Conservation (phyloP, 441 rosid genomes). For the Populus hybrid region DNA sequence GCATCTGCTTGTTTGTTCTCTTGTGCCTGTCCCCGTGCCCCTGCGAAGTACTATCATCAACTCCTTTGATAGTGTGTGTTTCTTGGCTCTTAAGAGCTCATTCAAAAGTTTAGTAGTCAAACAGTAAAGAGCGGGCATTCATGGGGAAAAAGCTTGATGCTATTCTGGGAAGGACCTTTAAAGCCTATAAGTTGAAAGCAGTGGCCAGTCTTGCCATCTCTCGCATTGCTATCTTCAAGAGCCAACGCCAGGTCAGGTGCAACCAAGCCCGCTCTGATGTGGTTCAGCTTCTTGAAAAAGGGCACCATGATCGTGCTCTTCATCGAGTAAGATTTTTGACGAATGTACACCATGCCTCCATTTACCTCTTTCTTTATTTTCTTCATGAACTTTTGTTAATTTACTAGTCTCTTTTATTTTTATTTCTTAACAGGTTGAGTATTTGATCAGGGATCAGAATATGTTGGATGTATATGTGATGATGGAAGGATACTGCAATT, state of each 20-base stretch:
- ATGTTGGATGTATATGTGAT: slow-evolving; percentile 63
- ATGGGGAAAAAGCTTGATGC: slow-evolving; percentile 90
- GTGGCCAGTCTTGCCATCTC: slow-evolving; percentile 55
- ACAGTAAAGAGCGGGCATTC: no score
- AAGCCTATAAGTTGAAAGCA: slow-evolving; percentile 56
- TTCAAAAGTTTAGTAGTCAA: background rate
- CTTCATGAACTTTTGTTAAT: background rate
- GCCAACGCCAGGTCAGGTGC: slow-evolving; percentile 59
- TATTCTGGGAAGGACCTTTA: slow-evolving; percentile 61
- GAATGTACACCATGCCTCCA: background rate
- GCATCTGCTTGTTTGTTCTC: slow-evolving; percentile 20
- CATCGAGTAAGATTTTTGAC: slow-evolving; percentile 48
- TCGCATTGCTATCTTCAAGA: slow-evolving; percentile 70
- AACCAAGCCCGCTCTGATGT: slow-evolving; percentile 72
- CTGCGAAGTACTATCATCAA: background rate
- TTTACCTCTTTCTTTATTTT: no score
- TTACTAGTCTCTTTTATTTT: background rate
- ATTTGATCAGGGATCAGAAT: slow-evolving; percentile 68
- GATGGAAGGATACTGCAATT: slow-evolving; percentile 64
- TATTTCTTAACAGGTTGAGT: slow-evolving; percentile 50
- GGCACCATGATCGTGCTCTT: slow-evolving; percentile 71
- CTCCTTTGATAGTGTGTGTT: background rate
- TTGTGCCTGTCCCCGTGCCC: background rate
- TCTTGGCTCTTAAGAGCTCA: background rate
- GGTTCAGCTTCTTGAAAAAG: slow-evolving; percentile 69